These are phyloP conservation scores for Paxillus rubicundulus DNA, from an alignment of 768 basidiomycete species.

Conservation along the genomic window DNA sequence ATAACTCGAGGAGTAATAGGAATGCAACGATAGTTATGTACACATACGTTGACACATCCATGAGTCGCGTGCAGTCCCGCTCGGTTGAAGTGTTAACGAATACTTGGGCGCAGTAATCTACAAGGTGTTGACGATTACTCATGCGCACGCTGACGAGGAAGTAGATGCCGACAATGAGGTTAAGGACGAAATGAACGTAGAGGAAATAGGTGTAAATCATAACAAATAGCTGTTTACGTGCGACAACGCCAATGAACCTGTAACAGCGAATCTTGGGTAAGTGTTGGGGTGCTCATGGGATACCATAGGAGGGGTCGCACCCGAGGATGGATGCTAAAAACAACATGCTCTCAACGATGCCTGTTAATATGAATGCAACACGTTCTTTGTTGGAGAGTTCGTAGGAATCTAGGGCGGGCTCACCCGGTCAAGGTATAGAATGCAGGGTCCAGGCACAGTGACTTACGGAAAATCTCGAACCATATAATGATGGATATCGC, in stretches of 20 bases:
- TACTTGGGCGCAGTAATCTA: slow-evolving; percentile 44
- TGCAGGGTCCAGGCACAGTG: neutral
- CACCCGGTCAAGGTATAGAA: neutral
- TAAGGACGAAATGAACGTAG: slow-evolving; percentile 56
- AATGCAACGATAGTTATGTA: slow-evolving; percentile 44
- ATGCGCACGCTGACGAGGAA: slow-evolving; percentile 49
- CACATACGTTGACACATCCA: slow-evolving; percentile 42
- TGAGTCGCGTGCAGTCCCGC: slow-evolving; percentile 43
- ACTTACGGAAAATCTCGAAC: slow-evolving; percentile 62
- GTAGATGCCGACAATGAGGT: slow-evolving; percentile 50
- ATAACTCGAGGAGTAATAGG: slow-evolving; percentile 53
- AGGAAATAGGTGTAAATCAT: slow-evolving; percentile 55
- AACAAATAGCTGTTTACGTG: slow-evolving; percentile 60
- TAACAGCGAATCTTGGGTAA: slow-evolving; percentile 1
- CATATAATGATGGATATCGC: slow-evolving; percentile 53
- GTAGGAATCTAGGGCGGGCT: slow-evolving; percentile 32
- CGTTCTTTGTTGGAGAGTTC: slow-evolving; percentile 29
- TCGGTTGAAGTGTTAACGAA: slow-evolving; percentile 41
- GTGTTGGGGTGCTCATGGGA: neutral
- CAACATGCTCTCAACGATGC: slow-evolving; percentile 51
- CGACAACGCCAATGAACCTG: slow-evolving; percentile 63
- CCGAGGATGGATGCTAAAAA: slow-evolving; percentile 55
- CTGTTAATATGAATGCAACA: slow-evolving; percentile 48
- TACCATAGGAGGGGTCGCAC: slow-evolving; percentile 30
- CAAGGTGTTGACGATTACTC: slow-evolving; percentile 41